These are phyloP conservation scores for Arthroderma uncinatum DNA, from an alignment of 2,329 filamentous ascomycete species.

Conservation along the genomic window DNA sequence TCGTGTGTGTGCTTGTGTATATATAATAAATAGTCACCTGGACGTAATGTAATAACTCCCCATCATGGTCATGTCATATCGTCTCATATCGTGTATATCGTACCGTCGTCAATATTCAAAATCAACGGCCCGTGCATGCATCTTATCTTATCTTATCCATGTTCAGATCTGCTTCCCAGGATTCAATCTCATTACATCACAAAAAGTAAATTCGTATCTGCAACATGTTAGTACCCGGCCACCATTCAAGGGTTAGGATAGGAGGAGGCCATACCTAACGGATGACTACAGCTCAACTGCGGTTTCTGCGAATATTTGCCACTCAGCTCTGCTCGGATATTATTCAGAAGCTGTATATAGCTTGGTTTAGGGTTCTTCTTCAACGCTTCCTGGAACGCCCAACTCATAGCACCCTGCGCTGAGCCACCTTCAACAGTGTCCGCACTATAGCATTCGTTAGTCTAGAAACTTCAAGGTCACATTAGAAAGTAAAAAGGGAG, in stretches of 20 bases:
- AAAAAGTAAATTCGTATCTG: slow-evolving; percentile 6
- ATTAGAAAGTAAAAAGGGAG: not conserved
- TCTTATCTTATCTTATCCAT: slow-evolving; percentile 11
- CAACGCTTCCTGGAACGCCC: slow-evolving; percentile 3
- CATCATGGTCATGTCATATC: not conserved
- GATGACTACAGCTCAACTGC: slow-evolving; percentile 8
- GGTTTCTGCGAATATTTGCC: slow-evolving; percentile 6
- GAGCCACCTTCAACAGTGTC: slow-evolving; percentile 3
- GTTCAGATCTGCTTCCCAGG: no score
- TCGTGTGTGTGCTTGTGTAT: not conserved
- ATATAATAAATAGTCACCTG: not conserved
- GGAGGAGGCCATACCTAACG: not conserved
- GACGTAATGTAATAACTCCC: not conserved
- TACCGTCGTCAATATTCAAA: not conserved
- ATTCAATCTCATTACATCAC: slow-evolving; percentile 6
- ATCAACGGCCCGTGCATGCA: not conserved
- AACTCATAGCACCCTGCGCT: slow-evolving; percentile 5
- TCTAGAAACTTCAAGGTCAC: no score
- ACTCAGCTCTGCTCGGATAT: not conserved
- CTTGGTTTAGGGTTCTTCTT: slow-evolving; percentile 1
- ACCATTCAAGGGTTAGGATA: not conserved
- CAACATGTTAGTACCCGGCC: slow-evolving; percentile 6
- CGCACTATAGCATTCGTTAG: not conserved
- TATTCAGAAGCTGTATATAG: slow-evolving; percentile 7
- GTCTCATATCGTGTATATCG: not conserved